Percentiles rank a stretch among this genome's conserved stretches.
phyloP scores from a whole-genome alignment of 2,329 filamentous ascomycete genomes.

The Phoma herbarum region DNA sequence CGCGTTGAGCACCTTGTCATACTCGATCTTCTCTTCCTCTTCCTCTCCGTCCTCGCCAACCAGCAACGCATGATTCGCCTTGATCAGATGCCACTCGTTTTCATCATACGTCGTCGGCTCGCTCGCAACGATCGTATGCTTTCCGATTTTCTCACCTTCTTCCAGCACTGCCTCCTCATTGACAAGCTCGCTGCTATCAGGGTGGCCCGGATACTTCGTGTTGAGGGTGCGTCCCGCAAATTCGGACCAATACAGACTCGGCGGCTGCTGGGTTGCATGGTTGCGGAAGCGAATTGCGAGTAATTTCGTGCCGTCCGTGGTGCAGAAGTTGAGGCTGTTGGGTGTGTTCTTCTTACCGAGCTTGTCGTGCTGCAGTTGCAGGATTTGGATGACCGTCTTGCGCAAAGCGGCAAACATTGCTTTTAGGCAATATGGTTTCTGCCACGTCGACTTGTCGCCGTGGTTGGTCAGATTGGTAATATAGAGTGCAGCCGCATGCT shows the following conservation, averaged over 20 bases:
- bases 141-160: slow-evolving; percentile 55
- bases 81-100: slow-evolving; percentile 62
- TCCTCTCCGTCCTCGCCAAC: slow-evolving; percentile 55
- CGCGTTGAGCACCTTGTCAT: slow-evolving; percentile 52
- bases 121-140: slow-evolving; percentile 63
- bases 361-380: slow-evolving; percentile 55
- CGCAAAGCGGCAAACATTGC: slow-evolving; percentile 59
- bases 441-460: slow-evolving; percentile 52
- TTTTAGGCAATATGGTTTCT: slow-evolving; percentile 53
- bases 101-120: slow-evolving; percentile 64
- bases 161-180: slow-evolving; percentile 49
- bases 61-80: slow-evolving; percentile 57
- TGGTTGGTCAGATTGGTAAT: slow-evolving; percentile 57
- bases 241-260: slow-evolving; percentile 61
- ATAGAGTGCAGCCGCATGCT: slow-evolving; percentile 61
- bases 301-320: slow-evolving; percentile 60
- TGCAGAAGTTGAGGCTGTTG: slow-evolving; percentile 62
- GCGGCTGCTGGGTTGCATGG: slow-evolving; percentile 61
- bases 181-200: slow-evolving; percentile 51
- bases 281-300: slow-evolving; percentile 64
- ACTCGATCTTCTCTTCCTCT: slow-evolving; percentile 48
- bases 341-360: slow-evolving; percentile 54
- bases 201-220: slow-evolving; percentile 60
- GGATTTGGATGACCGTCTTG: slow-evolving; percentile 57
- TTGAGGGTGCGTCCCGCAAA: slow-evolving; percentile 63